These are phyloP conservation scores for Chlamydomonas schloesseri DNA, from an alignment of 139 green algal species.

Conservation along the genomic window DNA sequence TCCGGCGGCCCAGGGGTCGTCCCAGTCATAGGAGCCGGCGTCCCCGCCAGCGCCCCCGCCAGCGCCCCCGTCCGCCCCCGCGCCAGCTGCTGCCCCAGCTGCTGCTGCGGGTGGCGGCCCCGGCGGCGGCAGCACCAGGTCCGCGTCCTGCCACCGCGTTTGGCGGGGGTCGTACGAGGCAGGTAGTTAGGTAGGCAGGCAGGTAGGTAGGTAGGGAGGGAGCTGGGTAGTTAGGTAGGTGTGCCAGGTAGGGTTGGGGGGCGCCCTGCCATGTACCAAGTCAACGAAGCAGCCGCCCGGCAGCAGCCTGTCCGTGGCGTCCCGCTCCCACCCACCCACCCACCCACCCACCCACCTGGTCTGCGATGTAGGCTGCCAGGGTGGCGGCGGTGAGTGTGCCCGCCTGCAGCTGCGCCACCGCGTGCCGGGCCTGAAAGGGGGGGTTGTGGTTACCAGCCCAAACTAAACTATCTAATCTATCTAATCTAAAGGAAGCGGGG, in stretches of 20 bases:
- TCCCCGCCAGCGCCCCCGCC: too few species aligned
- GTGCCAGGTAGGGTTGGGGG: too few species aligned
- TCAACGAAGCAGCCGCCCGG: neutral
- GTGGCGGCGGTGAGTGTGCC: conserved; percentile 1
- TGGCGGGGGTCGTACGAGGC: neutral
- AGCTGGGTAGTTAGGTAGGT: too few species aligned
- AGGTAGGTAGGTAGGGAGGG: neutral
- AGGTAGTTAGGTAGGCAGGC: neutral
- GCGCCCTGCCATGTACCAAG: neutral
- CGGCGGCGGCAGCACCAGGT: neutral
- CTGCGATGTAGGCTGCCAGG: conserved; percentile 6
- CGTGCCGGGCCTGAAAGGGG: neutral
- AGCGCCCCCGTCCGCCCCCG: too few species aligned
- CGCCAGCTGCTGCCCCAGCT: too few species aligned
- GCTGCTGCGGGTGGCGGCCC: too few species aligned
- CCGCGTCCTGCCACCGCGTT: neutral
- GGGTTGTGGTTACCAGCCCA: neutral
- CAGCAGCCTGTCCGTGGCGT: too few species aligned
- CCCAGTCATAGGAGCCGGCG: neutral
- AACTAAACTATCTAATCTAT: neutral
- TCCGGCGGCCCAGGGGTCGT: neutral
- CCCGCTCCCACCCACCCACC: neutral
- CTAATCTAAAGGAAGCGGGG: too few species aligned
- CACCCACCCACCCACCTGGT: neutral
- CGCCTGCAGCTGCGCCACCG: conserved; percentile 3